Conservation (phyloP, 345 rosid species). For the Camelina laxa region DNA sequence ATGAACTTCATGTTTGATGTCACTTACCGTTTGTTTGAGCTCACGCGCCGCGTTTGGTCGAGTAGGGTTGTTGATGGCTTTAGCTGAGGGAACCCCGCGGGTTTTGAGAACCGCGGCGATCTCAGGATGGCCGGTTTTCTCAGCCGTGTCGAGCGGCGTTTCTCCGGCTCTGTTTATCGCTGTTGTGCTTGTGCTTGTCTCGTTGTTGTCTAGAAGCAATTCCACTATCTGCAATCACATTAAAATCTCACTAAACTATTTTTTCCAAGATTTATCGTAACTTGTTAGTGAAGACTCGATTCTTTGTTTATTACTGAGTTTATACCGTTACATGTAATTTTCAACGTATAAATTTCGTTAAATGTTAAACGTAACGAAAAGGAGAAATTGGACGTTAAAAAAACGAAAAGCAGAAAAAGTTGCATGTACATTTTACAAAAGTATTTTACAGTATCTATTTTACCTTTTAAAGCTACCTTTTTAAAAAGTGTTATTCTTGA, state of each 20-base stretch:
- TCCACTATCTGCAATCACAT: conserved; percentile 62
- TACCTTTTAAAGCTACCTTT: background rate
- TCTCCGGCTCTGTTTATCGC: conserved; percentile 69
- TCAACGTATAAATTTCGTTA: background rate
- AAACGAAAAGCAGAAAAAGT: no score
- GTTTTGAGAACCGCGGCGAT: conserved; percentile 58
- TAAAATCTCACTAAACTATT: background rate
- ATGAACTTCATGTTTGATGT: conserved; percentile 93
- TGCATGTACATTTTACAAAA: background rate
- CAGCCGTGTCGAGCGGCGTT: conserved; percentile 88
- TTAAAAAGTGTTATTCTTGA: background rate
- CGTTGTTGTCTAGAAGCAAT: conserved; percentile 57
- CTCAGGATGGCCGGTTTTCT: conserved; percentile 66
- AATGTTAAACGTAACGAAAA: background rate
- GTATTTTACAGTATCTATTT: background rate
- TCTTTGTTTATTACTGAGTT: no score
- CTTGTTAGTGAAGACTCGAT: no score
- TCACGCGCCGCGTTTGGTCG: conserved; percentile 66
- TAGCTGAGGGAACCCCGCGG: conserved; percentile 75
- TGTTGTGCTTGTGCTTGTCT: conserved; percentile 53
- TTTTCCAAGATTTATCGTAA: background rate
- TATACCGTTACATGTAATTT: background rate
- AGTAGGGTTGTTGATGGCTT: conserved; percentile 51
- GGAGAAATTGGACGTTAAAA: no score
- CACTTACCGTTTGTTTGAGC: conserved; percentile 90